phyloP scores from a whole-genome alignment of 73 alveolate species.

The Durusdinium trenchii region DNA sequence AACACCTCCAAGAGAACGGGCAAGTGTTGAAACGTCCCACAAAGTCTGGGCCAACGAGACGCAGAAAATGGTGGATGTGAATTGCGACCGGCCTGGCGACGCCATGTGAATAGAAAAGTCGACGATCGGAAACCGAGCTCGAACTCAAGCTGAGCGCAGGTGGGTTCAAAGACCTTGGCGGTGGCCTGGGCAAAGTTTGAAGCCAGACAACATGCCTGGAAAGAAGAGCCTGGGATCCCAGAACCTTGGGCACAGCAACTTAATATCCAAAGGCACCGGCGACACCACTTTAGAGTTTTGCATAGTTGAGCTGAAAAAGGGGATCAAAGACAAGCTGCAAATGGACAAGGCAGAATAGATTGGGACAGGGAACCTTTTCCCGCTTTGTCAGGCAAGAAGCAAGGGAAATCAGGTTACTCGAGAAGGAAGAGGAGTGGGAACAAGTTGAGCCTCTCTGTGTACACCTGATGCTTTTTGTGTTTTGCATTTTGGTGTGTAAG shows the following conservation, averaged over 20 bases:
- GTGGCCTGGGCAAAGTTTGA: slow-evolving; percentile 88
- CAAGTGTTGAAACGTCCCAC: not conserved
- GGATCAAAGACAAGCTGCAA: no score
- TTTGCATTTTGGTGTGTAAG: no score
- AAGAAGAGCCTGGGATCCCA: slow-evolving; percentile 34
- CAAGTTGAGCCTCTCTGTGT: no score
- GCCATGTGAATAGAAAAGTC: not conserved
- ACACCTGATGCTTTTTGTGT: no score
- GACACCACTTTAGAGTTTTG: not conserved
- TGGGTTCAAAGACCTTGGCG: slow-evolving; percentile 54
- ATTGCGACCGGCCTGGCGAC: no score
- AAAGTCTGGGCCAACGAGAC: no score
- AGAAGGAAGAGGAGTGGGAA: slow-evolving; percentile 76
- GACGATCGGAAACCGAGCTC: not conserved
- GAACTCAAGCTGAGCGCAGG: not conserved
- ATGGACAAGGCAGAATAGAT: no score
- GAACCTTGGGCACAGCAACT: not conserved
- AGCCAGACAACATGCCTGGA: slow-evolving; percentile 78
- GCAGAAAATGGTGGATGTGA: not conserved
- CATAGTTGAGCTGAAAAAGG: not conserved
- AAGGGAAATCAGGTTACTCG: slow-evolving; percentile 70
- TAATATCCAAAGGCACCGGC: not conserved
- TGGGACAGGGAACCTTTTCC: not conserved
- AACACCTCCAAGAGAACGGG: not conserved
- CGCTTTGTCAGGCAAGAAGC: slow-evolving; percentile 73